Conservation (phyloP, 2,329 filamentous ascomycete genomes). For the Fusarium sulawesiense region DNA sequence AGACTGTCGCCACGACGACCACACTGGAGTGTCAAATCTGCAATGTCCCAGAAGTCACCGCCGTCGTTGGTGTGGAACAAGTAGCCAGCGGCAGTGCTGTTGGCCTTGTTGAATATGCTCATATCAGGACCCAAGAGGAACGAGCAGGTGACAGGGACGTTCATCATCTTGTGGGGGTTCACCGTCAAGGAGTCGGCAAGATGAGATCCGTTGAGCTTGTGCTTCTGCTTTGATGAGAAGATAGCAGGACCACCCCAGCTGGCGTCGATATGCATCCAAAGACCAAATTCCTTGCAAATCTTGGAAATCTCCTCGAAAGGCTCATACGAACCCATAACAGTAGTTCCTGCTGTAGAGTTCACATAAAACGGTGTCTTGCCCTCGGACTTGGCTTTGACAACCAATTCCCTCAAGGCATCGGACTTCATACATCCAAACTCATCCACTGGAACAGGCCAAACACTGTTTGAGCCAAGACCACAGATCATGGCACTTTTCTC, state of each 20-base stretch:
- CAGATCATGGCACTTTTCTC: constrained; percentile 94
- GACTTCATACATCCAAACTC: constrained; percentile 76
- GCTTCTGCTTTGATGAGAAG: constrained; percentile 74
- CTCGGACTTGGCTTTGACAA: constrained; percentile 69
- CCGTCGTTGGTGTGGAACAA: constrained; percentile 74
- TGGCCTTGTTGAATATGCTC: constrained; percentile 80
- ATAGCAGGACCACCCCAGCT: constrained; percentile 89
- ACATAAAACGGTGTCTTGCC: constrained; percentile 92
- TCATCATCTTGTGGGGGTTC: constrained; percentile 98
- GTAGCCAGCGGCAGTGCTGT: constrained; percentile 89
- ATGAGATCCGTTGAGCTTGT: constrained; percentile 76
- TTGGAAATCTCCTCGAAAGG: constrained; percentile 76
- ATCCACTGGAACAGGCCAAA: constrained; percentile 82
- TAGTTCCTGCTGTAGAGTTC: constrained; percentile 95
- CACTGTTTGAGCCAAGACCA: constrained; percentile 81
- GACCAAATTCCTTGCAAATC: constrained; percentile 75
- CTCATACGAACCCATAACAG: constrained; percentile 90
- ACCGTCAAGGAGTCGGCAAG: constrained; percentile 85
- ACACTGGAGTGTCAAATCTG: constrained; percentile 93
- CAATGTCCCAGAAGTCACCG: constrained; percentile 83
- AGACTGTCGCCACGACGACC: constrained; percentile 86
- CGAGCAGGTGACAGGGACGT: constrained; percentile 88
- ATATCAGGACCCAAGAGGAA: constrained; percentile 86
- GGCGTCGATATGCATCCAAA: constrained; percentile 95
- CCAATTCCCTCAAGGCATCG: constrained; percentile 69